Evolutionary conservation across 345 rosid genomes (phyloP).

Genomic region (Acer saccharum): DNA sequence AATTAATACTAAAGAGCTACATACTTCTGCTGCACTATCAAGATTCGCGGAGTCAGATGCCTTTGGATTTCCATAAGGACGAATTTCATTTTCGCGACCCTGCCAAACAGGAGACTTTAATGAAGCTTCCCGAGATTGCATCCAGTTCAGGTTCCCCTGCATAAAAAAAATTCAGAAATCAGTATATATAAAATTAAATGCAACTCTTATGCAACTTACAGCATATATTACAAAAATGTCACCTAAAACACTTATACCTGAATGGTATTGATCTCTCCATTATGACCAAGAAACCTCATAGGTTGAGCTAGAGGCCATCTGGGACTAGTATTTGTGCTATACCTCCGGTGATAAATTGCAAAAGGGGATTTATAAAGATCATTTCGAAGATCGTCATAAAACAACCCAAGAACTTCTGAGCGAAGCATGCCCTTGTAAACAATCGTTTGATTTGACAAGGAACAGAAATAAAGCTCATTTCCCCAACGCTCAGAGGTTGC

Average conservation of each 20-base stretch:
- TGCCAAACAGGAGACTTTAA: conserved; percentile 92
- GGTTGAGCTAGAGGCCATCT: conserved; percentile 99
- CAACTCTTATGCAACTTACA: not conserved
- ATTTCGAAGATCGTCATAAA: conserved; percentile 81
- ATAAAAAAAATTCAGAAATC: conserved; percentile 16
- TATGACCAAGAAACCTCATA: conserved; percentile 99
- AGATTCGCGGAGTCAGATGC: conserved; percentile 98
- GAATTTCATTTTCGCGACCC: conserved; percentile 93
- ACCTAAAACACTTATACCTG: conserved; percentile 54
- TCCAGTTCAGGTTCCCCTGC: conserved; percentile 99
- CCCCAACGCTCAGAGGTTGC: conserved; percentile 76
- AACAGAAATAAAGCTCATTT: conserved; percentile 84
- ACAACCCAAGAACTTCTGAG: conserved; percentile 88
- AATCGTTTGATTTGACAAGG: conserved; percentile 89
- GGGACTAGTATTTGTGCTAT: conserved; percentile 97
- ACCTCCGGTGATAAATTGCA: conserved; percentile 96
- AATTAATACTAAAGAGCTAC: conserved; percentile 21
- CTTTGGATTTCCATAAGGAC: conserved; percentile 93
- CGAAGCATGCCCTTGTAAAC: conserved; percentile 99
- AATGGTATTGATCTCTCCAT: conserved; percentile 97
- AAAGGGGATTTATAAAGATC: conserved; percentile 77
- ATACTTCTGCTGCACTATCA: conserved; percentile 97
- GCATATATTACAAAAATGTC: conserved; percentile 1
- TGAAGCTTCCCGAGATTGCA: conserved; percentile 95
- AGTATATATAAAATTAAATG: conserved; percentile 9